Evolutionary conservation across 2,329 filamentous ascomycete species (phyloP).

Genomic region (Penicillium sp.): DNA sequence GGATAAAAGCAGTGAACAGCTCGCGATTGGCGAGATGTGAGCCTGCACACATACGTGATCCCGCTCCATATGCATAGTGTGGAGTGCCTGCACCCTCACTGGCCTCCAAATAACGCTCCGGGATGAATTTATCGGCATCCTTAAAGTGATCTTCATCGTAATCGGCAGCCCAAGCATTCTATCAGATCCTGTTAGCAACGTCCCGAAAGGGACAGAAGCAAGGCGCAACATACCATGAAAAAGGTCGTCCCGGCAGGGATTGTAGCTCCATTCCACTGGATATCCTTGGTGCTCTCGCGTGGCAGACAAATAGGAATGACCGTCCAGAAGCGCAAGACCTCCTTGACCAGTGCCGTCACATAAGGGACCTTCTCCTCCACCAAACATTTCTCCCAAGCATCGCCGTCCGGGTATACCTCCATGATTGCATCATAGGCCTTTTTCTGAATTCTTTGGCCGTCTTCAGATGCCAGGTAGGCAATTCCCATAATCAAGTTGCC

Average conservation of each 20-base stretch:
- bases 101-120: slow-evolving; percentile 59
- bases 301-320: slow-evolving; percentile 73
- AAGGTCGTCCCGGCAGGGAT: slow-evolving; percentile 71
- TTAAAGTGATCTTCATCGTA: slow-evolving; percentile 63
- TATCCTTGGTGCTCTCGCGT: slow-evolving; percentile 61
- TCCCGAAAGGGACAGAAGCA: not conserved
- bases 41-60: slow-evolving; percentile 56
- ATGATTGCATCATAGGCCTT: slow-evolving; percentile 63
- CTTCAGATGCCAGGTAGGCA: slow-evolving; percentile 60
- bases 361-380: slow-evolving; percentile 68
- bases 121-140: slow-evolving; percentile 54
- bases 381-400: slow-evolving; percentile 67
- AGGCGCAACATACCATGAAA: slow-evolving; percentile 52
- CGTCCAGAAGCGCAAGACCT: slow-evolving; percentile 67
- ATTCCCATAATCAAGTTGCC: slow-evolving; percentile 72
- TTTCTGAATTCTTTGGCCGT: slow-evolving; percentile 62
- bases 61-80: slow-evolving; percentile 56
- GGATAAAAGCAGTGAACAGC: slow-evolving; percentile 52
- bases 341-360: slow-evolving; percentile 68
- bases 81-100: slow-evolving; percentile 47
- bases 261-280: slow-evolving; percentile 56
- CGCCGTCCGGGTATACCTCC: slow-evolving; percentile 60
- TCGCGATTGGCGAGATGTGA: slow-evolving; percentile 57
- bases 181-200: not conserved
- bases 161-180: slow-evolving; percentile 66